These are phyloP conservation scores for Periglandula ipomoeae DNA, from an alignment of 2,329 filamentous ascomycete genomes.

Conservation along the genomic window DNA sequence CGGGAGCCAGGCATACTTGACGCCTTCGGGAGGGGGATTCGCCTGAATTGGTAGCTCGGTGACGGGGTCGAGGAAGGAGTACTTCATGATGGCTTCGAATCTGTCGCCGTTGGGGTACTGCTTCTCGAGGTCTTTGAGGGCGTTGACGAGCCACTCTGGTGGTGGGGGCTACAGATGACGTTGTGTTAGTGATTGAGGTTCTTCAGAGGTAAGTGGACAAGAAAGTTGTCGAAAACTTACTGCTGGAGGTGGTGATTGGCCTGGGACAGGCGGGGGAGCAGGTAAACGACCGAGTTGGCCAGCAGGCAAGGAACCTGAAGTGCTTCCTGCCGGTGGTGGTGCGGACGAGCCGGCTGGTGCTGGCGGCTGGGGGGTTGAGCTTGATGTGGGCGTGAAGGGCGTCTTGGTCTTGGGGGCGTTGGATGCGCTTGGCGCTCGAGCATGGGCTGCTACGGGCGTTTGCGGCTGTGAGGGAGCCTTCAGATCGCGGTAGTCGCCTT, in stretches of 20 bases:
- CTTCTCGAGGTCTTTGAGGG: conserved; percentile 61
- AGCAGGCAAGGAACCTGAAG: conserved; percentile 31
- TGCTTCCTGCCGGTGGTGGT: conserved; percentile 17
- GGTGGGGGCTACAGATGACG: conserved; percentile 57
- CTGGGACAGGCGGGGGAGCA: conserved; percentile 51
- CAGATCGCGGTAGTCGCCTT: conserved; percentile 38
- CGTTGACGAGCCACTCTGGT: conserved; percentile 73
- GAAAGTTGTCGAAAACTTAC: conserved; percentile 40
- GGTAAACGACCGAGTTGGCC: conserved; percentile 59
- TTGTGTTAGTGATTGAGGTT: not conserved
- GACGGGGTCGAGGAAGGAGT: conserved; percentile 66
- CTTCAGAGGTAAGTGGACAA: not conserved
- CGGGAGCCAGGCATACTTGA: conserved; percentile 77
- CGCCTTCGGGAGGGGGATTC: conserved; percentile 47
- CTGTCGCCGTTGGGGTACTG: conserved; percentile 65
- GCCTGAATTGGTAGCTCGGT: conserved; percentile 57
- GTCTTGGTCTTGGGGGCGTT: conserved; percentile 23
- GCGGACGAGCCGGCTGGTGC: conserved; percentile 20
- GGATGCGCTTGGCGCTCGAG: conserved; percentile 22
- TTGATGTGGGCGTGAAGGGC: conserved; percentile 26
- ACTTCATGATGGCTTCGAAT: conserved; percentile 89
- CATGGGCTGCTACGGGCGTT: conserved; percentile 21
- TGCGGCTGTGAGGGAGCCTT: conserved; percentile 26
- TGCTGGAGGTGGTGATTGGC: conserved; percentile 44
- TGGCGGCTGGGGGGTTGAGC: conserved; percentile 23